Base-by-base conservation (phyloP, 129 eudicot species). In the Rutidosis leptorrhynchoides region DNA sequence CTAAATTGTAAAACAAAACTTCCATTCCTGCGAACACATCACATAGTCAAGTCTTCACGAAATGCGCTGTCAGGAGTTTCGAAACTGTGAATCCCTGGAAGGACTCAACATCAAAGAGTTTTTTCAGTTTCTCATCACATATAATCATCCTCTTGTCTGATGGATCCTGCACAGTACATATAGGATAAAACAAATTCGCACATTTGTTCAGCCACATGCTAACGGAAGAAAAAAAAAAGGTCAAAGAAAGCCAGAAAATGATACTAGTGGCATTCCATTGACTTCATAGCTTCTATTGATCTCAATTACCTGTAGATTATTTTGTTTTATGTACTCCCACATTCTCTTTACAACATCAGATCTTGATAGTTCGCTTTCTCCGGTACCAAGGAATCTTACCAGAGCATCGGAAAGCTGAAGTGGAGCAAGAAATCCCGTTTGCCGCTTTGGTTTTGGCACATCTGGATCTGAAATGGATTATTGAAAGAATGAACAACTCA, bases 141-240 rank as follows among this genome's bases (percentile, higher is more conserved):
- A 87, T 21, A 37, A 90, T 81, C 69, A 78, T 83, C 78, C 93
- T 80, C 58, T 78, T 84, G 74, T 90, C 95, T 23, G 83, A 80
- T 55, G 97, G 97, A 73, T 90, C 97, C 97, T 87, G 78, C 82
- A 86, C n/a, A n/a, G n/a, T n/a, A n/a, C n/a, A n/a, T n/a, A n/a
- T n/a, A n/a, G n/a, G n/a, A n/a, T n/a, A n/a, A n/a, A n/a, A n/a
- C n/a, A n/a, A n/a, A n/a, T n/a, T n/a, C n/a, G n/a, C n/a, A n/a
- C n/a, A n/a, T n/a, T n/a, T n/a, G n/a, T n/a, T n/a, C n/a, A n/a
- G n/a, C n/a, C n/a, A n/a, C n/a, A n/a, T n/a, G n/a, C n/a, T n/a
- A n/a, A n/a, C n/a, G n/a, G n/a, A n/a, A n/a, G n/a, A n/a, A n/a
- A n/a, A n/a, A n/a, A n/a, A n/a, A n/a, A n/a, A n/a, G n/a, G n/a